A percentile compares a stretch with the other conserved stretches of the same genome.
Evolutionary conservation across 2,329 filamentous ascomycete genomes (phyloP).

Genomic region (Bipolaris cookei): DNA sequence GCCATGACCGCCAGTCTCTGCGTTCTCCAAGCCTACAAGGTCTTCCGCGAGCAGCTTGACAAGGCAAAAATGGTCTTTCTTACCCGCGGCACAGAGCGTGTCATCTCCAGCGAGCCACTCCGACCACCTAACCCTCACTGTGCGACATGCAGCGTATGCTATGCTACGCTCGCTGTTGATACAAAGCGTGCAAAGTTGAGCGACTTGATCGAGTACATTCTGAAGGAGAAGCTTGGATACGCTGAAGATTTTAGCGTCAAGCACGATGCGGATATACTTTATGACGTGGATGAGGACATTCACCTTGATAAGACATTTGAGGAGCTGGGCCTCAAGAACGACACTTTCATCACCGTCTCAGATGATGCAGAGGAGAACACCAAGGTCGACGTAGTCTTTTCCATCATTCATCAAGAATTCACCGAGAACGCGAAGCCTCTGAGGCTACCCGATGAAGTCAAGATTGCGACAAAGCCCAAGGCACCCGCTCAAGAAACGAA

Average conservation of each 20-base stretch:
- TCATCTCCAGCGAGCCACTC: slow-evolving; percentile 63
- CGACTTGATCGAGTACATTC: slow-evolving; percentile 77
- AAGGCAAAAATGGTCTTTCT: slow-evolving; percentile 86
- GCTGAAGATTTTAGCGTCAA: slow-evolving; percentile 80
- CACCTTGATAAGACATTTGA: slow-evolving; percentile 80
- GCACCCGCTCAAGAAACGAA: slow-evolving; percentile 34
- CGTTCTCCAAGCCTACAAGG: slow-evolving; percentile 90
- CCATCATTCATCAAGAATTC: slow-evolving; percentile 63
- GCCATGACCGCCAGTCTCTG: slow-evolving; percentile 93
- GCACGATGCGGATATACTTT: slow-evolving; percentile 74
- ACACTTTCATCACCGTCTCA: slow-evolving; percentile 81
- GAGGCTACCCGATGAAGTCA: slow-evolving; percentile 54
- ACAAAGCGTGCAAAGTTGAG: slow-evolving; percentile 74
- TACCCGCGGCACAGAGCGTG: slow-evolving; percentile 67
- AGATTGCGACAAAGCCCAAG: slow-evolving; percentile 58
- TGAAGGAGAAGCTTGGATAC: slow-evolving; percentile 75
- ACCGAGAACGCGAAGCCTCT: slow-evolving; percentile 61
- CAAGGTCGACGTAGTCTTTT: slow-evolving; percentile 80
- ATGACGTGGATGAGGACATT: slow-evolving; percentile 87
- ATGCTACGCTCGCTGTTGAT: slow-evolving; percentile 72
- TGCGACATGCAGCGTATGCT: slow-evolving; percentile 78
- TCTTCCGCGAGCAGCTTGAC: slow-evolving; percentile 71
- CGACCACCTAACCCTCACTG: slow-evolving; percentile 78
- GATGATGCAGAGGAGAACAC: slow-evolving; percentile 80
- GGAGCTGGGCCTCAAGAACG: slow-evolving; percentile 75